Conservation (phyloP, 345 rosid genomes). For the Erodium maritimum region DNA sequence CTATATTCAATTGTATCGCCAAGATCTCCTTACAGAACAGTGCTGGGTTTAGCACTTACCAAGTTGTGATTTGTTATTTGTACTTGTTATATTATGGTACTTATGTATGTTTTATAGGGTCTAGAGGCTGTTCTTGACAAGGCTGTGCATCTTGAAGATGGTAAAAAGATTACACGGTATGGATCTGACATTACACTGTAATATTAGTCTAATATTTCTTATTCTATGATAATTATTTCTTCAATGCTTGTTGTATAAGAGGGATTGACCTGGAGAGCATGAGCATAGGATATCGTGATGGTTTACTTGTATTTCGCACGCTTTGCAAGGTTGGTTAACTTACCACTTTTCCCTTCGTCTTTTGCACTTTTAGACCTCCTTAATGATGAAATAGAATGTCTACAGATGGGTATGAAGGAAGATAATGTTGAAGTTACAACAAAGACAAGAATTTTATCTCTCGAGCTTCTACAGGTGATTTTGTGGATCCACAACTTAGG, state of each 20-base stretch:
- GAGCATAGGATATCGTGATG: constrained; percentile 92
- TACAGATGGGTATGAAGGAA: constrained; percentile 99
- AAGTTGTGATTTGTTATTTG: constrained; percentile 3
- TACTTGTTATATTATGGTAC: constrained; percentile 6
- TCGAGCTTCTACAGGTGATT: constrained; percentile 93
- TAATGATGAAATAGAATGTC: constrained; percentile 9
- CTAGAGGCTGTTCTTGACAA: constrained; percentile 97
- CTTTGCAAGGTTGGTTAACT: constrained; percentile 81
- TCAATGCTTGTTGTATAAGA: constrained; percentile 18
- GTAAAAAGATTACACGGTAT: constrained; percentile 80
- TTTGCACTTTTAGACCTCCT: constrained; percentile 14
- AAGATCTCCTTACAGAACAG: background rate
- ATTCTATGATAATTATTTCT: constrained; percentile 1
- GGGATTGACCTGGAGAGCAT: constrained; percentile 93
- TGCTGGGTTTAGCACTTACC: background rate
- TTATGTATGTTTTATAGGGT: constrained; percentile 37
- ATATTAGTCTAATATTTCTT: constrained; percentile 5
- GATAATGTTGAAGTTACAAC: constrained; percentile 87
- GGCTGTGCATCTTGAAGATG: constrained; percentile 93
- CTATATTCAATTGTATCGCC: background rate
- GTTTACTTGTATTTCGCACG: constrained; percentile 86
- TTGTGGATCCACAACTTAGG: background rate
- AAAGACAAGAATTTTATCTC: constrained; percentile 84
- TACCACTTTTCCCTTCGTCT: constrained; percentile 9
- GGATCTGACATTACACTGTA: constrained; percentile 4